These are phyloP conservation scores for Eutrema salsugineum DNA, from an alignment of 441 rosid species.

Conservation along the genomic window DNA sequence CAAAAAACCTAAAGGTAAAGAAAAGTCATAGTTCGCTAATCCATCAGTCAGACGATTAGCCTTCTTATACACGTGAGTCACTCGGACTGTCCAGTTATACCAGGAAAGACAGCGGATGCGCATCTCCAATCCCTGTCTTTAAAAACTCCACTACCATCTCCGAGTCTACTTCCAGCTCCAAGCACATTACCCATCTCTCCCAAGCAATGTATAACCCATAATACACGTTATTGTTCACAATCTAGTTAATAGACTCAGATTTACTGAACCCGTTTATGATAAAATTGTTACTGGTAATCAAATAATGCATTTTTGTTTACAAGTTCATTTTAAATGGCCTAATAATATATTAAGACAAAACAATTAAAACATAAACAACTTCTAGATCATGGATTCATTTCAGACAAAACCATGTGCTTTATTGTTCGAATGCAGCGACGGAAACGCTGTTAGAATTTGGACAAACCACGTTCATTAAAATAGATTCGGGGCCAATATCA, in stretches of 20 bases:
- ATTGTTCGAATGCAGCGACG: neutral
- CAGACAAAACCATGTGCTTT: slow-evolving; percentile 22
- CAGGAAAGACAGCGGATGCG: too few relatives aligned
- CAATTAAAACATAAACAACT: neutral
- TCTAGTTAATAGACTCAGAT: neutral
- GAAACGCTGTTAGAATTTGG: neutral
- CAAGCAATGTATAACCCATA: too few relatives aligned
- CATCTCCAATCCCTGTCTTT: too few relatives aligned
- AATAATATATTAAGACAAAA: neutral
- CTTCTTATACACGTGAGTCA: too few relatives aligned
- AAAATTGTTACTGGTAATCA: neutral
- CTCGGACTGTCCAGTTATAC: too few relatives aligned
- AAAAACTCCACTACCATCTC: too few relatives aligned
- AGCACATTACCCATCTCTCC: too few relatives aligned
- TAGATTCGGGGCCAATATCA: neutral
- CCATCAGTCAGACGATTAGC: too few relatives aligned
- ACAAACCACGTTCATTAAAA: neutral
- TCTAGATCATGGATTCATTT: slow-evolving; percentile 18
- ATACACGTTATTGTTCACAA: too few relatives aligned
- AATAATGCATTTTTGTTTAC: neutral
- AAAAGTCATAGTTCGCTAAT: too few relatives aligned
- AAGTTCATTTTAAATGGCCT: neutral
- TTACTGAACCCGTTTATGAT: neutral
- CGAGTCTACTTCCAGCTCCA: too few relatives aligned
- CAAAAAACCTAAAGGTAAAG: too few relatives aligned